Evolutionary conservation across 768 basidiomycete genomes (phyloP).

Genomic region (Suillus decipiens): DNA sequence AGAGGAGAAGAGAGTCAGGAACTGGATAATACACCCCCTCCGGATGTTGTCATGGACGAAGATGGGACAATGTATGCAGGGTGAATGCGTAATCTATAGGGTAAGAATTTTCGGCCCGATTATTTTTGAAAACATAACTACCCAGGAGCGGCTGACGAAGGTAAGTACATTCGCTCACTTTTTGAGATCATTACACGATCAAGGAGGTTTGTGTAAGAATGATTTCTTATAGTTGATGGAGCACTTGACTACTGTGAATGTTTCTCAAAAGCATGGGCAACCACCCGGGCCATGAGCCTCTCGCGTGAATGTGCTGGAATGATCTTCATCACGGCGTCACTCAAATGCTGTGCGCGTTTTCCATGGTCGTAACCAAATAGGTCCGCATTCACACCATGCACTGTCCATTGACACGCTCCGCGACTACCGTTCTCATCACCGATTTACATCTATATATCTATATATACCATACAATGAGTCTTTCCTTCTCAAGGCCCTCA

Average conservation of each 20-base stretch:
- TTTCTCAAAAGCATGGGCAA: conserved; percentile 2
- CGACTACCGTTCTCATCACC: not conserved
- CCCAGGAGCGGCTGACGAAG: not conserved
- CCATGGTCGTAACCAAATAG: not conserved
- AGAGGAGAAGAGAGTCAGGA: conserved; percentile 26
- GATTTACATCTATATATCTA: not conserved
- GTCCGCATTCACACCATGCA: not conserved
- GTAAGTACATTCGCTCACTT: not conserved
- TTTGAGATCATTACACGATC: not conserved
- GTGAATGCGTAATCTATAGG: conserved; percentile 19
- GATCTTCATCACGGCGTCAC: not conserved
- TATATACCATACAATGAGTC: not conserved
- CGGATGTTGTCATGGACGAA: conserved; percentile 53
- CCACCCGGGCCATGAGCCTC: not conserved
- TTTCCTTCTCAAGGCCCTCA: not conserved
- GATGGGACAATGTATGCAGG: conserved; percentile 59
- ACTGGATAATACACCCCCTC: conserved; percentile 17
- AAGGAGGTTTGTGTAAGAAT: not conserved
- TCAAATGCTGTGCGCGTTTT: not conserved
- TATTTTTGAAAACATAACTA: not conserved
- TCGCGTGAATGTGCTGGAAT: not conserved
- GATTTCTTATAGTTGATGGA: too few species aligned
- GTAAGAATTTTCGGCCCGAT: not conserved
- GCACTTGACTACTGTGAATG: not conserved
- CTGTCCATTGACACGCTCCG: conserved; percentile 2